Conservation (phyloP, 1,284 basidiomycete species). For the Mycosarcoma mackinlayi region DNA sequence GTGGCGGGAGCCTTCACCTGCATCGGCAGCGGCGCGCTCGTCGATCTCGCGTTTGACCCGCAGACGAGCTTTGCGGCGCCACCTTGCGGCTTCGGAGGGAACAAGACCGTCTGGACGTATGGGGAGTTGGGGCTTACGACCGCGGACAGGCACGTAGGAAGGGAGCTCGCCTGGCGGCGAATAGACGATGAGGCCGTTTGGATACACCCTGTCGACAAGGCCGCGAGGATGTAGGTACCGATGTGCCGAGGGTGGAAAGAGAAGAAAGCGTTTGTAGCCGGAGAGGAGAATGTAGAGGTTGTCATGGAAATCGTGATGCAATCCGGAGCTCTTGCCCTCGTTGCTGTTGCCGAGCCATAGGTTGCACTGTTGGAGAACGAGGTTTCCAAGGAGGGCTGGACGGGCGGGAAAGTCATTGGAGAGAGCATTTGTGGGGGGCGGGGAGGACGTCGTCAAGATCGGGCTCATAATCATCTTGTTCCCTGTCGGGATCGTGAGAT, state of each 20-base stretch:
- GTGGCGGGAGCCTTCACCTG: constrained; percentile 42
- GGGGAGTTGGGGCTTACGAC: constrained; percentile 22
- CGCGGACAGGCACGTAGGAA: constrained; percentile 34
- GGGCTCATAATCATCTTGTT: constrained; percentile 44
- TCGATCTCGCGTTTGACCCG: constrained; percentile 49
- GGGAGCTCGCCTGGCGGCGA: constrained; percentile 41
- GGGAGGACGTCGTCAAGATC: constrained; percentile 60
- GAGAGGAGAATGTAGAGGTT: constrained; percentile 67
- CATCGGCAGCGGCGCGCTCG: constrained; percentile 47
- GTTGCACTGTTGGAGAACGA: constrained; percentile 67
- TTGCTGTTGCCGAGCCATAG: constrained; percentile 63
- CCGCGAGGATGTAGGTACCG: constrained; percentile 57
- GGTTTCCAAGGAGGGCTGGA: constrained; percentile 57
- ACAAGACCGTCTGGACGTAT: constrained; percentile 63
- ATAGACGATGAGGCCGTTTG: constrained; percentile 65
- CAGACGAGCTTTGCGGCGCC: constrained; percentile 53
- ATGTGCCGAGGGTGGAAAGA: constrained; percentile 64
- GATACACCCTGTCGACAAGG: constrained; percentile 47
- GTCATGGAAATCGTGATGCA: constrained; percentile 68
- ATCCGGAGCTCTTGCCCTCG: constrained; percentile 57
- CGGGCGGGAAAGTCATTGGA: constrained; percentile 60
- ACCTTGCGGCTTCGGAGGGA: constrained; percentile 60
- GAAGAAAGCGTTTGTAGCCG: constrained; percentile 65
- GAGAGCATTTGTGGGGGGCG: constrained; percentile 58
- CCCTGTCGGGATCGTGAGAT: constrained; percentile 30